Base-by-base conservation (phyloP, 306 rosid genomes). In the Luffa acutangula region DNA sequence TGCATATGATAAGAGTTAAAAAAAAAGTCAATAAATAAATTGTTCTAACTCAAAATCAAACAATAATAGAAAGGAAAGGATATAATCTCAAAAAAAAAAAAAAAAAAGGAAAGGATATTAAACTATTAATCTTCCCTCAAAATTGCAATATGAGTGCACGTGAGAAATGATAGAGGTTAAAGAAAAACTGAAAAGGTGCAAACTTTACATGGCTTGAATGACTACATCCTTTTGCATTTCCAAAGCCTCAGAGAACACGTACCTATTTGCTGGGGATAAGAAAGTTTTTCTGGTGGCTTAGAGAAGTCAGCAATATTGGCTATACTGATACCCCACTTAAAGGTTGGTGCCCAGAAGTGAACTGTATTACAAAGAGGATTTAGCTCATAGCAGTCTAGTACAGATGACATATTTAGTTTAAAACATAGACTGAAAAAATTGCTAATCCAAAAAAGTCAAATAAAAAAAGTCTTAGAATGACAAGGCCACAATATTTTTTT, bases 341-440 rank as follows among this genome's bases (percentile, higher is more conserved):
- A 91, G n/a, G 99, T 93, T 9, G 97, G 99, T 78, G 99, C 97
- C 99, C 99, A 93, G 75, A 95, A 95, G 83, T 91, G 97, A 93
- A 95, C 97, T 95, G 91, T 84, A 84, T 67, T 70, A 63, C 53
- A 41, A 60, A 65, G 85, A 8, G 42, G 51, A 15, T 69, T 78
- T 78, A 25, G 87, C 60, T 79, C 18, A 45, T 6, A 6, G 58
- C 1, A 71, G 46, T 46, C 56, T 0, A 21, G n/a, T 71, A 46
- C 34, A 8, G 37, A 36, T 56, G 49, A 3, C 46, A 53, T 15
- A 1, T 34, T 52, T 17, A 70, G 65, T 37, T n/a, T 10, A 36
- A 12, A 46, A 33, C 42, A 20, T 21, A 45, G 54, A 20, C 17
- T 20, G 37, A 15, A 43, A 42, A 70, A 70, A 43, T 33, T 49